Conservation (phyloP, 2,329 filamentous ascomycete genomes). For the Decorospora gaudefroyi region DNA sequence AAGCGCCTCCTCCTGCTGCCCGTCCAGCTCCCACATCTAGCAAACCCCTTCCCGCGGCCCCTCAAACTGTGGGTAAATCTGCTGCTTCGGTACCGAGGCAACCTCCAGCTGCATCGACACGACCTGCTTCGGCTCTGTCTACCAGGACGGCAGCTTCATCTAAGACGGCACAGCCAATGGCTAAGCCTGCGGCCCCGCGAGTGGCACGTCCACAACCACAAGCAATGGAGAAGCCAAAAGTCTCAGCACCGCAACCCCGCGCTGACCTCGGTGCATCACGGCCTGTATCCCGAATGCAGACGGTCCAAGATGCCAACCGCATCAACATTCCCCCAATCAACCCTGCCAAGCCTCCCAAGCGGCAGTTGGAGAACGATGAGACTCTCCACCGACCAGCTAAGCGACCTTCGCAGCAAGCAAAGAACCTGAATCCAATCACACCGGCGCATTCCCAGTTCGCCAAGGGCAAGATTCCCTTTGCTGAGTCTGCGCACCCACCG, state of each 20-base stretch:
- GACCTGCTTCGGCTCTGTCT: constrained; percentile 39
- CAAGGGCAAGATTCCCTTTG: constrained; percentile 88
- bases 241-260: constrained; percentile 46
- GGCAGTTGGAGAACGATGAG: constrained; percentile 71
- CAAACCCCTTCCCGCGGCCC: constrained; percentile 32
- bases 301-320: constrained; percentile 64
- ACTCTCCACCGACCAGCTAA: constrained; percentile 54
- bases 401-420: constrained; percentile 50
- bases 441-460: constrained; percentile 72
- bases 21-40: constrained; percentile 53
- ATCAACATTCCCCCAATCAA: constrained; percentile 60
- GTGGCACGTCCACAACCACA: constrained; percentile 39
- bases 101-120: constrained; percentile 38
- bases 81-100: constrained; percentile 61
- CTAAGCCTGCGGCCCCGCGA: constrained; percentile 35
- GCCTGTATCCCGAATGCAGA: constrained; percentile 64
- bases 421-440: constrained; percentile 49
- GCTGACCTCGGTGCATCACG: constrained; percentile 57
- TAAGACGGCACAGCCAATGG: constrained; percentile 27
- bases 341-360: constrained; percentile 74
- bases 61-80: constrained; percentile 28
- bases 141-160: constrained; percentile 26
- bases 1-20: constrained; percentile 58
- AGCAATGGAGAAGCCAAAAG: constrained; percentile 71
- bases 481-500: constrained; percentile 60